These are phyloP conservation scores for Leucoagaricus sp. DNA, from an alignment of 1,284 basidiomycete genomes.

Conservation along the genomic window DNA sequence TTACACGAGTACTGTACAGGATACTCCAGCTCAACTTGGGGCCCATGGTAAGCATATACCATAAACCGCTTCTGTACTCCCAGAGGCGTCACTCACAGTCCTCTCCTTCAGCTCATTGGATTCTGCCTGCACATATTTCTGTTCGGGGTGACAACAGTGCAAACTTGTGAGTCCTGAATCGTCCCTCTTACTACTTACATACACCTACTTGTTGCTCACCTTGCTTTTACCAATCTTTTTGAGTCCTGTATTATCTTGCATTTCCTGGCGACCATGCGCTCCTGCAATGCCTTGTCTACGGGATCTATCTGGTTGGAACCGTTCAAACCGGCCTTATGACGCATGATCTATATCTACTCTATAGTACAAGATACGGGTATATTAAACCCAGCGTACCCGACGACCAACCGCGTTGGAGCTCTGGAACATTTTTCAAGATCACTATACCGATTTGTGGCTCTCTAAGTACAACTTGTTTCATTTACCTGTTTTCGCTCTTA, in stretches of 20 bases:
- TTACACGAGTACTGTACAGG: background rate
- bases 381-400: slow-evolving; percentile 1
- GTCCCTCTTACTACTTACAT: too few species aligned
- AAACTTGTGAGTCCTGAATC: background rate
- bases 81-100: background rate
- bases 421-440: too few species aligned
- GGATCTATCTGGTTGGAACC: slow-evolving; percentile 1
- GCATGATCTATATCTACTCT: slow-evolving; percentile 4
- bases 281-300: slow-evolving; percentile 1
- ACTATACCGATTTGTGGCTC: too few species aligned
- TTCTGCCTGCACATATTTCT: slow-evolving; percentile 11
- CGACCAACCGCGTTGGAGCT: too few species aligned
- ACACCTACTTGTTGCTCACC: too few species aligned
- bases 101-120: background rate
- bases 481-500: background rate
- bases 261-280: slow-evolving; percentile 3
- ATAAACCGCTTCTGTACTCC: background rate
- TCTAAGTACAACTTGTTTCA: background rate
- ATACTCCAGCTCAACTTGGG: slow-evolving; percentile 1
- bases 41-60: slow-evolving; percentile 1
- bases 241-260: slow-evolving; percentile 10
- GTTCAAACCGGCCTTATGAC: slow-evolving; percentile 1
- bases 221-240: too few species aligned
- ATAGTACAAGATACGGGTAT: slow-evolving; percentile 1
- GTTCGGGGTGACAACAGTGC: slow-evolving; percentile 7